phyloP scores from a whole-genome alignment of 306 rosid species.

The Oemleria cerasiformis region DNA sequence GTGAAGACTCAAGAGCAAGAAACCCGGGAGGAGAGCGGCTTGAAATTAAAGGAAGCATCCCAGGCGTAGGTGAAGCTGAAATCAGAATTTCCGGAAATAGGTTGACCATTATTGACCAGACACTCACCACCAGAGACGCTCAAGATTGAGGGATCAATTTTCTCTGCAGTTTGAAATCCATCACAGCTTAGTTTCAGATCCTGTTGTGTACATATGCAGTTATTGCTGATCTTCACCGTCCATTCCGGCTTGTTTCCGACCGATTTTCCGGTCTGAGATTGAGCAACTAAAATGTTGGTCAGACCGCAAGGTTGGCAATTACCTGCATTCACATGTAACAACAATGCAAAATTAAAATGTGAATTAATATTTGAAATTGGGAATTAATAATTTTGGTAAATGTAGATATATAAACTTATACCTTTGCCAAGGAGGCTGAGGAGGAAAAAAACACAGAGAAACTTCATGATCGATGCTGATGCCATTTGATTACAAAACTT shows the following conservation, averaged over 20 bases:
- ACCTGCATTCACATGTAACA: constrained; percentile 12
- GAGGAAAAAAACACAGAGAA: constrained; percentile 17
- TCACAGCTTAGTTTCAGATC: not conserved
- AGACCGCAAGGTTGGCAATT: constrained; percentile 17
- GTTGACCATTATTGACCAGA: constrained; percentile 30
- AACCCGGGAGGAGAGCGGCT: constrained; percentile 8
- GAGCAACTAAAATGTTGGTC: constrained; percentile 18
- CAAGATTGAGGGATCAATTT: constrained; percentile 31
- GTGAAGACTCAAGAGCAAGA: constrained; percentile 2
- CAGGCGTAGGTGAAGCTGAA: constrained; percentile 20
- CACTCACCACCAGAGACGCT: not conserved
- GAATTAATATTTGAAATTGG: no score
- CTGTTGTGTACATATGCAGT: constrained; percentile 27
- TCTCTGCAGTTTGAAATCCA: constrained; percentile 26
- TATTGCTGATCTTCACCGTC: constrained; percentile 27
- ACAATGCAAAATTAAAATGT: no score
- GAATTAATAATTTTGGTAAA: not conserved
- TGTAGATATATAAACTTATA: not conserved
- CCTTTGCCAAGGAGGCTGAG: constrained; percentile 18
- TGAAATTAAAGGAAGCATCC: constrained; percentile 10
- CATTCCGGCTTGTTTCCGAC: constrained; percentile 29
- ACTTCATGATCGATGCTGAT: constrained; percentile 24
- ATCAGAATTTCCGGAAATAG: not conserved
- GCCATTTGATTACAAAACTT: not conserved
- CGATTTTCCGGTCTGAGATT: constrained; percentile 20